Base-by-base conservation (phyloP, 164 flowering plant species). In the Vitis riparia region DNA sequence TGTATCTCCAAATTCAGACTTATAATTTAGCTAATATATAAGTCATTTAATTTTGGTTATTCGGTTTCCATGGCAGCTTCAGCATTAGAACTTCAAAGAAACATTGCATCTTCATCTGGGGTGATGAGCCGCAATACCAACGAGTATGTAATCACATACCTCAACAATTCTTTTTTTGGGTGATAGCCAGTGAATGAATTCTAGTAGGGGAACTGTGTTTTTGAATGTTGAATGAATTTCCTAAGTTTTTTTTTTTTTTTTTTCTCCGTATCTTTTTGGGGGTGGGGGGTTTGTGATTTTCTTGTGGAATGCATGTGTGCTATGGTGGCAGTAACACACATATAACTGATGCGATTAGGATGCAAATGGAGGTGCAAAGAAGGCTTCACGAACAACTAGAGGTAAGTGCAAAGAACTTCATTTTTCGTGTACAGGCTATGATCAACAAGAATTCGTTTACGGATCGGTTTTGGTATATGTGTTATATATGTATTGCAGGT, bases 321-420 rank as follows among this genome's bases (percentile, higher is more conserved):
- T 66, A 66, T 49, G 63, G 66, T 69, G 71, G 75, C 74, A 82
- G 87, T 81, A 88, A 84, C 76, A 83, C 73, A 63, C 88, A 88
- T 73, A 73, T 86, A 64, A 80, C 73, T 68, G 89, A 87, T 80
- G 86, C 85, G 16, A 82, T 84, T 69, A 84, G 93, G 89, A 91
- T 91, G 98, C 98, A 93, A 84, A 86, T 89, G 93, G 99, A 95
- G 81, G 98, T 93, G 63, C 94, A 93, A 73, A 87, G 99, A 84
- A 93, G 99, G 73, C 80, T 95, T 59, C 94, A 91, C 69, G 99
- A 95, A 70, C 99, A 95, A 75, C 32, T 95, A 29, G 99, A 95
- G 97, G 99, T 93, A 84, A 67, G 8, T 59, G 44, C 44, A 37
- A 3, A 37, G 44, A 37, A 55, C 7, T 23, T 37, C 44, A 37